Evolutionary conservation across 1,284 basidiomycete genomes (phyloP).

Genomic region (Takashimella koratensis): DNA sequence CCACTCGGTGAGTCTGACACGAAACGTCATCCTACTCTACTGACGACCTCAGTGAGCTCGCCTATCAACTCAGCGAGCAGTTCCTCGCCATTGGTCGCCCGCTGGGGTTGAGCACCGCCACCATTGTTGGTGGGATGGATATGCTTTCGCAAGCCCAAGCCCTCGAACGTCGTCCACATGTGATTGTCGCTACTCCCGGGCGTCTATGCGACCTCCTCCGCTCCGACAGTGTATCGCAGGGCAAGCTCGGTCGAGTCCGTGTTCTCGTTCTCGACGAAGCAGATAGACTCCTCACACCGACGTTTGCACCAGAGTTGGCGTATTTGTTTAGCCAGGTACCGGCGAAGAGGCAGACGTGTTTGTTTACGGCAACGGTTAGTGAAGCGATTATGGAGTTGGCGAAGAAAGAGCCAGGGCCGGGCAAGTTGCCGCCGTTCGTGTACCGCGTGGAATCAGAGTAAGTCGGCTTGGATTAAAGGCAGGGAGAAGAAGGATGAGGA

Average conservation of each 20-base stretch:
- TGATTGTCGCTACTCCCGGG: conserved; percentile 94
- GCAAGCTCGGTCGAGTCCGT: conserved; percentile 78
- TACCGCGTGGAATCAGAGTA: conserved; percentile 76
- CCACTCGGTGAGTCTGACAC: conserved; percentile 67
- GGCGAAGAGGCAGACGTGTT: conserved; percentile 82
- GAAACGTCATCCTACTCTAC: too few species aligned
- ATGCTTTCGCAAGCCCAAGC: conserved; percentile 93
- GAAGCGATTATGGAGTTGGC: conserved; percentile 79
- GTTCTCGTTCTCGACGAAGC: conserved; percentile 95
- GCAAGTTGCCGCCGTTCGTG: conserved; percentile 83
- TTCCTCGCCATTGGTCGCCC: conserved; percentile 85
- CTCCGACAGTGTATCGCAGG: conserved; percentile 66
- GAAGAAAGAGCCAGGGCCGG: conserved; percentile 66
- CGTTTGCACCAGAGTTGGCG: conserved; percentile 81
- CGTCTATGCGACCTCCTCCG: conserved; percentile 86
- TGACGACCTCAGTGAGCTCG: conserved; percentile 67
- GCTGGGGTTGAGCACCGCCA: conserved; percentile 74
- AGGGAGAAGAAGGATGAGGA: too few species aligned
- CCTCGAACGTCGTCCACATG: conserved; percentile 78
- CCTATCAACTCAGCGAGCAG: conserved; percentile 95
- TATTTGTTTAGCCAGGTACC: conserved; percentile 78
- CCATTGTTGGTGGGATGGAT: conserved; percentile 97
- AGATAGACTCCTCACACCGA: conserved; percentile 83
- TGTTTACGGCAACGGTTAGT: conserved; percentile 95
- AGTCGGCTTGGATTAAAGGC: too few species aligned